Percentiles rank a stretch among this genome's conserved stretches.
These are phyloP conservation scores for Furculomyces boomerangus DNA, from an alignment of 371 early-diverging fungal species.

Conservation along the genomic window DNA sequence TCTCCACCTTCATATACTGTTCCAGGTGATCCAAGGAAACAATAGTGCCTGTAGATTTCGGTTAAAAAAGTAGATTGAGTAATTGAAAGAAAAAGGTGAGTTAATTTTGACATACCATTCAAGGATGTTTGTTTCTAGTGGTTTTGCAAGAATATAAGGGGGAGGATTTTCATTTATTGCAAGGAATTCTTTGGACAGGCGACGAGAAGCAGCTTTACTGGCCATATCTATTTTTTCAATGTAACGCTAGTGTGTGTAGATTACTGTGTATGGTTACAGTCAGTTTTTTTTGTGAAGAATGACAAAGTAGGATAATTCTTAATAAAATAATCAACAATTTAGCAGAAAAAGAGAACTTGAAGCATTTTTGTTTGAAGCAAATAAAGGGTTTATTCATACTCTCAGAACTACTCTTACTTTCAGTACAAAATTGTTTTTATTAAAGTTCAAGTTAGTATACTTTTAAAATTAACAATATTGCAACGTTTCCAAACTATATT, in stretches of 20 bases:
- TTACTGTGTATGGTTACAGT: no score
- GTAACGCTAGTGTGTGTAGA: background rate
- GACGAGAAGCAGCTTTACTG: slow-evolving; percentile 67
- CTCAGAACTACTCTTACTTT: no score
- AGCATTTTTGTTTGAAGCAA: no score
- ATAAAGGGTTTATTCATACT: no score
- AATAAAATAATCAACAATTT: no score
- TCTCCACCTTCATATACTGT: slow-evolving; percentile 84
- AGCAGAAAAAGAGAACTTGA: no score
- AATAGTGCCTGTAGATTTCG: slow-evolving; percentile 58
- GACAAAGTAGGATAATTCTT: no score
- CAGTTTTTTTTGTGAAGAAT: no score
- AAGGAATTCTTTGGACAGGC: slow-evolving; percentile 81
- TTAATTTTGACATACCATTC: slow-evolving; percentile 48
- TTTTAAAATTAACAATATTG: no score
- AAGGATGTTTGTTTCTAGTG: slow-evolving; percentile 80
- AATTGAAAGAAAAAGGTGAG: slow-evolving; percentile 12
- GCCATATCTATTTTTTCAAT: slow-evolving; percentile 46
- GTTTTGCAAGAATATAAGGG: slow-evolving; percentile 67
- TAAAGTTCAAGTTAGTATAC: no score
- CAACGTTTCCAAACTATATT: no score
- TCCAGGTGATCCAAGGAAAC: slow-evolving; percentile 83
- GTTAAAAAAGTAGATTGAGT: background rate
- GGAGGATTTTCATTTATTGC: slow-evolving; percentile 47
- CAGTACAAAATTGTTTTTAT: no score